phyloP scores from a whole-genome alignment of 2,329 filamentous ascomycete species.

The Westerdykella ornata region DNA sequence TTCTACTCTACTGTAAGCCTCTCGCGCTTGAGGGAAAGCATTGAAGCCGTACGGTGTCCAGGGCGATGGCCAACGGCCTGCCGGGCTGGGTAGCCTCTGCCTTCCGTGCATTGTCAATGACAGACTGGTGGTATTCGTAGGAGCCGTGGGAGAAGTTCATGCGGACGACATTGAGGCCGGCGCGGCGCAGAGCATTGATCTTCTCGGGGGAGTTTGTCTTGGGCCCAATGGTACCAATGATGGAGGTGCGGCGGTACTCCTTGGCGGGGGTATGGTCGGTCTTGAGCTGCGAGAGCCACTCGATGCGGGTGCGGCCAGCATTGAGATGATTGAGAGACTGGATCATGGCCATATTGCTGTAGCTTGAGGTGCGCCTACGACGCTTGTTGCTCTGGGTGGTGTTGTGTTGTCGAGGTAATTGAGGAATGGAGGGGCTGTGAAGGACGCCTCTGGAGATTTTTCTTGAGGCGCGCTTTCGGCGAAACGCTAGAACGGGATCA shows the following conservation, averaged over 20 bases:
- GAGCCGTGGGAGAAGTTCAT: conserved; percentile 99
- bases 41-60: conserved; percentile 57
- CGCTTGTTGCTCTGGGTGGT: neutral
- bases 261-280: conserved; percentile 79
- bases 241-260: conserved; percentile 93
- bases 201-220: conserved; percentile 98
- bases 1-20: conserved; percentile 43
- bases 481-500: neutral
- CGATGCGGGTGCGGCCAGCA: conserved; percentile 62
- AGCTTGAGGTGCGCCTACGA: conserved; percentile 5
- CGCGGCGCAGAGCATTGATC: conserved; percentile 86
- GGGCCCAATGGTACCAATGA: conserved; percentile 97
- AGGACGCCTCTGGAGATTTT: neutral
- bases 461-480: conserved; percentile 1
- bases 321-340: conserved; percentile 80
- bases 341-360: conserved; percentile 45
- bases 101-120: conserved; percentile 89
- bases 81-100: conserved; percentile 73
- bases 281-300: conserved; percentile 73
- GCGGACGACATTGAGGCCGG: conserved; percentile 94
- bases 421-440: neutral
- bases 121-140: conserved; percentile 95
- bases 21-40: neutral
- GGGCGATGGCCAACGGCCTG: conserved; percentile 89
- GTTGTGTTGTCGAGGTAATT: neutral